Base-by-base conservation (phyloP, 768 basidiomycete genomes). In the Lenzites betulinus region DNA sequence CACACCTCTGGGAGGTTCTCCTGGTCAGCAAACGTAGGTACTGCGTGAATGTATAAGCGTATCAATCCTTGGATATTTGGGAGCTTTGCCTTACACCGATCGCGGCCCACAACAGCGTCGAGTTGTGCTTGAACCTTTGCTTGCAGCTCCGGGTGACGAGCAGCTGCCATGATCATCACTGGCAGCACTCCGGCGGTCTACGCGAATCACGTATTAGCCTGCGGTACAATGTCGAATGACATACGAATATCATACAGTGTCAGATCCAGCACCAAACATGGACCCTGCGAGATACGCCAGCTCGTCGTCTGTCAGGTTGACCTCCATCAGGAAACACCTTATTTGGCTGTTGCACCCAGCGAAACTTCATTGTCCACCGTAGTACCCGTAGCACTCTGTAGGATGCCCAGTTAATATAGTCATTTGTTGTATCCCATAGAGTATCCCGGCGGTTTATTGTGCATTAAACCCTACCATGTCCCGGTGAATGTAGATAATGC, bases 211-310 rank as follows among this genome's bases (percentile, higher is more conserved):
- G 3, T 15, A 30, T 33, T 11, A 47, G 26, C 3, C 16, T 25
- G 18, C 9, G 33, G 20, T 35, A 4, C 18, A n/a, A 16, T 28
- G 20, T 13, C 35, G 26, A n/a, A 15, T 46, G 5, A 26, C 23
- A 47, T 18, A n/a, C 1, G 28, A 30, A 42, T 18, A 11, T 58
- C 74, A 35, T 44, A 79, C 79, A 3, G 77, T 76, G 46, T 79
- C 78, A 8, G 74, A 68, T 1, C 78, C 78, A 1, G 78, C 78
- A 25, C 76, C 75, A 59, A 79, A 80, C 74, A 79, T 77, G 2
- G 74, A 70, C 1, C 78, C 79, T 5, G 77, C 73, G 7, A 79
- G 54, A 58, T 77, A 80, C 2, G 72, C 74, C 0, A 76, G 57
- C 52, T 78, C 78, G 3, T 76, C 54, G 7, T 77, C 73, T 3